These are phyloP conservation scores for Fusarium palustre DNA, from an alignment of 2,329 filamentous ascomycete species.

Conservation along the genomic window DNA sequence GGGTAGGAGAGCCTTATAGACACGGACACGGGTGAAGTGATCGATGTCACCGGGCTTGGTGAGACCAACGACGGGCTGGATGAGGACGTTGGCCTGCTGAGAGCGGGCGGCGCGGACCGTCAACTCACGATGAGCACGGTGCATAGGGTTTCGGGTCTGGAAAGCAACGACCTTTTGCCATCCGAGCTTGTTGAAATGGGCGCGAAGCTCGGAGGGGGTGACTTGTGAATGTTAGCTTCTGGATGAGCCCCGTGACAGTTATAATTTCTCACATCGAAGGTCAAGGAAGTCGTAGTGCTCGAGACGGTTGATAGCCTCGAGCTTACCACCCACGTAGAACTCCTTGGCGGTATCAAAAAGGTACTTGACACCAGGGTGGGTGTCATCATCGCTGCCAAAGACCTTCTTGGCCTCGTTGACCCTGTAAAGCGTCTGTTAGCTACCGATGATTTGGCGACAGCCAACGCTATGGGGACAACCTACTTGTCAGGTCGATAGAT, in stretches of 20 bases:
- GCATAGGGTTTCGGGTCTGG: constrained; percentile 99
- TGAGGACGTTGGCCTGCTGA: constrained; percentile 97
- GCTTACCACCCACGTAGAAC: constrained; percentile 94
- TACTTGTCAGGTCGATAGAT: constrained; percentile 97
- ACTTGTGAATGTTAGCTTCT: constrained; percentile 60
- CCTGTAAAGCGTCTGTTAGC: constrained; percentile 60
- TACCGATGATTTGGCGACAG: not conserved
- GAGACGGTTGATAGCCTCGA: constrained; percentile 93
- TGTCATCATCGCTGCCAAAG: constrained; percentile 89
- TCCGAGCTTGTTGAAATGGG: constrained; percentile 99
- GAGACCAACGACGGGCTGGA: constrained; percentile 97
- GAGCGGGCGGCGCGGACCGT: constrained; percentile 96
- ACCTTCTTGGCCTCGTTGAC: constrained; percentile 91
- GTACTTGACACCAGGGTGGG: constrained; percentile 93
- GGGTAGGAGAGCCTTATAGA: constrained; percentile 96
- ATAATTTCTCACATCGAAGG: constrained; percentile 78
- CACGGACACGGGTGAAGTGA: constrained; percentile 98
- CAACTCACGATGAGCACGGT: constrained; percentile 96
- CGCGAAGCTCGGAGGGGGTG: constrained; percentile 91
- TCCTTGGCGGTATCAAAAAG: constrained; percentile 84
- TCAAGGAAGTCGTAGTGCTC: constrained; percentile 99
- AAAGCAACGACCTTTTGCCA: constrained; percentile 98
- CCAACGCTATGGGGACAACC: constrained; percentile 49
- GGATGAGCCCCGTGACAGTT: not conserved
- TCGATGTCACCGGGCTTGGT: constrained; percentile 99